A percentile compares a stretch with the other conserved stretches of the same genome.
These are phyloP conservation scores for Huntiella abstrusa DNA, from an alignment of 2,329 filamentous ascomycete species.

Conservation along the genomic window DNA sequence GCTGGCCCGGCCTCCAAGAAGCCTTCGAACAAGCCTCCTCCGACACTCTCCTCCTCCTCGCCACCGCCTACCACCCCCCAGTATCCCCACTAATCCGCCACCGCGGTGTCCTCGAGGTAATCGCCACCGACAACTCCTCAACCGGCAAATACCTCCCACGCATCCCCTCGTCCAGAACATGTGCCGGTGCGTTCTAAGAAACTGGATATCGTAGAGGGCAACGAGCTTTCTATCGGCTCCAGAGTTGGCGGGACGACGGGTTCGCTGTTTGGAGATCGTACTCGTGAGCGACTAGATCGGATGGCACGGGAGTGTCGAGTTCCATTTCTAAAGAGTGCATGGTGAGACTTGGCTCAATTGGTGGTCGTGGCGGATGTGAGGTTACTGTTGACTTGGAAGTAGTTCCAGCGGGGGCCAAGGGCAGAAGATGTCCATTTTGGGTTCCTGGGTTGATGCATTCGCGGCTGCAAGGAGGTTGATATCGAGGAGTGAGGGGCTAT, in stretches of 20 bases:
- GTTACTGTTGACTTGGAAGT: background rate
- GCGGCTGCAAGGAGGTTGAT: constrained; percentile 24
- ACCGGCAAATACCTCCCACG: constrained; percentile 36
- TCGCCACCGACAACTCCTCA: constrained; percentile 33
- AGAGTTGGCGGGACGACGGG: constrained; percentile 36
- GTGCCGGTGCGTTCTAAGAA: background rate
- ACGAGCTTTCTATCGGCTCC: constrained; percentile 27
- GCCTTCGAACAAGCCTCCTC: constrained; percentile 35
- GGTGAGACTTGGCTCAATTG: background rate
- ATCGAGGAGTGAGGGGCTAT: constrained; percentile 32
- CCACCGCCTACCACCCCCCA: constrained; percentile 37
- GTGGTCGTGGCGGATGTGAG: background rate
- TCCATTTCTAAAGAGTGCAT: constrained; percentile 28
- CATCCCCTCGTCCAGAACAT: background rate
- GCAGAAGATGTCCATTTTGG: constrained; percentile 12
- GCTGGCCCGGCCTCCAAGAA: constrained; percentile 38
- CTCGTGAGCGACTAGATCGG: background rate
- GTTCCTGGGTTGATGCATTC: constrained; percentile 28
- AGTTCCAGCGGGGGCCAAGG: no score
- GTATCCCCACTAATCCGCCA: constrained; percentile 29
- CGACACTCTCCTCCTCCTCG: constrained; percentile 39
- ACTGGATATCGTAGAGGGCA: no score
- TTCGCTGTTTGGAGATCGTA: constrained; percentile 25
- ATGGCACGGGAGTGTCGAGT: constrained; percentile 24
- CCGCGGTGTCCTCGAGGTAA: constrained; percentile 34